Evolutionary conservation across 352 stramenopile genomes (phyloP), one percentile per base, ranked within the genome.

Genomic region (Pythium phragmiticola): DNA sequence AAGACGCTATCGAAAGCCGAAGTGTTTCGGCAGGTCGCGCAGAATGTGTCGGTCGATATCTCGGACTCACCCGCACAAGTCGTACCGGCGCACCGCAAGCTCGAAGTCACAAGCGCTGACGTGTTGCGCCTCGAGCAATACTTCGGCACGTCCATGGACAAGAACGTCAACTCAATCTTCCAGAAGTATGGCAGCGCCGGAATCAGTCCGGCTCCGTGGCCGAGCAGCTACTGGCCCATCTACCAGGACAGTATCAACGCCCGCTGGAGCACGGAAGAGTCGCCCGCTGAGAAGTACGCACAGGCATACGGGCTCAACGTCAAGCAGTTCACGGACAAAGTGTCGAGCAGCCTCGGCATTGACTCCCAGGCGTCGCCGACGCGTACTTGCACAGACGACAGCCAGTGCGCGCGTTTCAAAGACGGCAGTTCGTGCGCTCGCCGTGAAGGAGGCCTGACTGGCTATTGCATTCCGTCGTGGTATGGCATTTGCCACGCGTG

Each of bases 241-340:
- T 88, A 80, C 68, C 64, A 77, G 37, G 80, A 89, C 69, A 73
- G 78, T 48, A 89, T 89, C 73, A 88, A 89, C 71, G 57, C 70
- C 61, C 57, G 69, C 7, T 77, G 78, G 60, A 36, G 46, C 13
- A 43, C 57, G 2, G 37, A 67, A 23, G 34, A 56, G 23, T 60
- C 49, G 37, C 55, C 66, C 17, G 49, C 60, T 0, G 66, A 72
- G n/a, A 72, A 72, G 57, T 74, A 74, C 34, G 67, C 67, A 2
- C 57, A 36, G 43, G 68, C 68, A 0, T 70, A 59, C 14, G 42
- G 53, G 0, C 37, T 60, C 21, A 34, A 60, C 16, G 33, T n/a
- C 21, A 65, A 60, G 37, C 8, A 52, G 21, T 74, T 74, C 21
- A 68, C 53, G 57, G 48, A 68, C 57, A 67, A 30, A 36, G 59